Evolutionary conservation across 2,329 filamentous ascomycete species (phyloP).

Genomic region (Botrytis elliptica): DNA sequence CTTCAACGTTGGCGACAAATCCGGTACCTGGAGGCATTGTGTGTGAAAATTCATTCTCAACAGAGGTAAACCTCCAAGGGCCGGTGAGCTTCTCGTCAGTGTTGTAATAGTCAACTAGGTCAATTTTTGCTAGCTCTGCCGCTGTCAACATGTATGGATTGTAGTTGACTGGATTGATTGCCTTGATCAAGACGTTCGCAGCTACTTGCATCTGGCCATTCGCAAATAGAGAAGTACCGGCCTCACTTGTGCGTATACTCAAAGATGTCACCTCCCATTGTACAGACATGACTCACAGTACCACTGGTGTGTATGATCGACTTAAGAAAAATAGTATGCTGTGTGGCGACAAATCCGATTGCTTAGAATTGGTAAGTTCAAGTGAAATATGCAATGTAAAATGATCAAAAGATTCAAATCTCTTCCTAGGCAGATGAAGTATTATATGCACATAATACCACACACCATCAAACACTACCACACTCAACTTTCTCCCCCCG

Average conservation of each 20-base stretch:
- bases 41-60: conserved; percentile 9
- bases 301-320: background rate
- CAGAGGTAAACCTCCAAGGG: background rate
- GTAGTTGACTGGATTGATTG: conserved; percentile 5
- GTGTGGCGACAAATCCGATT: background rate
- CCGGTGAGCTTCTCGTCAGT: background rate
- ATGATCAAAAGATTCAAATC: background rate
- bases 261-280: conserved; percentile 4
- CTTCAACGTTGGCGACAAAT: background rate
- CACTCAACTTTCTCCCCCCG: background rate
- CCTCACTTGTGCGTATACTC: background rate
- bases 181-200: conserved; percentile 8
- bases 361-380: background rate
- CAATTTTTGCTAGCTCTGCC: background rate
- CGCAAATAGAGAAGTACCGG: conserved; percentile 1
- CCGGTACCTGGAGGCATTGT: background rate
- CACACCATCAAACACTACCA: background rate
- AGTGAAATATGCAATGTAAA: background rate
- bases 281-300: conserved; percentile 1
- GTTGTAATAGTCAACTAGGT: conserved; percentile 16
- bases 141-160: background rate
- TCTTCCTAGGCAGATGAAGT: background rate
- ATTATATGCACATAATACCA: background rate
- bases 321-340: background rate
- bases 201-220: conserved; percentile 11